Percentiles rank a stretch among this genome's conserved stretches.
These are phyloP conservation scores for Aspergillus proliferans DNA, from an alignment of 2,329 filamentous ascomycete genomes.

Conservation along the genomic window DNA sequence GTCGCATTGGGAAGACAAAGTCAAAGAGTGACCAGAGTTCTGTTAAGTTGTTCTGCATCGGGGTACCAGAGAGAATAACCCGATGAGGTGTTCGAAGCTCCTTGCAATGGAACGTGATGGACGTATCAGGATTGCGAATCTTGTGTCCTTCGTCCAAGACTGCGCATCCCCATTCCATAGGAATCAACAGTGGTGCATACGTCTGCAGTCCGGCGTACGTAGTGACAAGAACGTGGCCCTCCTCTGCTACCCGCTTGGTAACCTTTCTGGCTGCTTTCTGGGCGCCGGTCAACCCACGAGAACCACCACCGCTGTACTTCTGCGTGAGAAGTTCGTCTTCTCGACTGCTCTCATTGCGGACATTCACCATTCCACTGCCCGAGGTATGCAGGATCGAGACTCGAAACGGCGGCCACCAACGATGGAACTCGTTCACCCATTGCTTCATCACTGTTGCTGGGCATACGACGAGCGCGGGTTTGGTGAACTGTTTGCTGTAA, in stretches of 20 bases:
- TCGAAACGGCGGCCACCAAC: constrained; percentile 97
- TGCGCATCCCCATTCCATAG: constrained; percentile 84
- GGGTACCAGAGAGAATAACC: constrained; percentile 89
- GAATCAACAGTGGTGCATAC: constrained; percentile 74
- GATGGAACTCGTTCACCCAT: constrained; percentile 98
- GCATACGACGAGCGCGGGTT: constrained; percentile 84
- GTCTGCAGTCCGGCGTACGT: constrained; percentile 95
- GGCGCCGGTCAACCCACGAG: constrained; percentile 43
- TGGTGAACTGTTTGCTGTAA: constrained; percentile 76
- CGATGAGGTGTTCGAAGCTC: constrained; percentile 84
- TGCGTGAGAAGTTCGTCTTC: constrained; percentile 59
- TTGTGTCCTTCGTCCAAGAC: constrained; percentile 97
- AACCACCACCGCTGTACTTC: constrained; percentile 42
- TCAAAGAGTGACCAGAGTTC: constrained; percentile 98
- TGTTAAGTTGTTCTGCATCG: constrained; percentile 93
- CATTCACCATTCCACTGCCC: constrained; percentile 90
- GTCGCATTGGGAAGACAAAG: constrained; percentile 92
- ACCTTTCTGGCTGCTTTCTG: constrained; percentile 70
- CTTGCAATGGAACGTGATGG: constrained; percentile 92
- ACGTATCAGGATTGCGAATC: constrained; percentile 92
- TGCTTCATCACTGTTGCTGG: constrained; percentile 93
- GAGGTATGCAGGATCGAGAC: constrained; percentile 94
- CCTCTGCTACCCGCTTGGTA: constrained; percentile 70
- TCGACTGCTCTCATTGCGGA: constrained; percentile 53
- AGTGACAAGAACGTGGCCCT: constrained; percentile 90